Conservation (phyloP, 1,284 basidiomycete genomes). For the Exobasidium cylindrosporum region DNA sequence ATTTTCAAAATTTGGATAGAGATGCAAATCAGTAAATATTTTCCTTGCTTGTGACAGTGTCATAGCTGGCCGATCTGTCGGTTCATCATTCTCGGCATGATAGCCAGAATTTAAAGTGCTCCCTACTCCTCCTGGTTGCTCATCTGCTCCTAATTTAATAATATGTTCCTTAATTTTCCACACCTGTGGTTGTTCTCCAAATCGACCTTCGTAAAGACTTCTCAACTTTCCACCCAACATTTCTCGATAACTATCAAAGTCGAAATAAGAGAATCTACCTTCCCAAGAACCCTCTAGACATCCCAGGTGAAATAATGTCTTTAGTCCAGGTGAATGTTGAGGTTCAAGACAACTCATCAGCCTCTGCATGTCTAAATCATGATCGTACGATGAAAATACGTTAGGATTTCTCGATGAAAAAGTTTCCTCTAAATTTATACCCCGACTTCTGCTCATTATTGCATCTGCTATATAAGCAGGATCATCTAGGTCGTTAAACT, state of each 20-base stretch:
- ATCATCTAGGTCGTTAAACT: slow-evolving; percentile 24
- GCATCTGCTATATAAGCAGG: slow-evolving; percentile 15
- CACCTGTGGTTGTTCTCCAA: slow-evolving; percentile 62
- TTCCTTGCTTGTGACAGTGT: neutral
- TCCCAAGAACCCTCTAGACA: slow-evolving; percentile 61
- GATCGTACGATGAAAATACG: slow-evolving; percentile 31
- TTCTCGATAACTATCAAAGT: slow-evolving; percentile 61
- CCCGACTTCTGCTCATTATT: neutral
- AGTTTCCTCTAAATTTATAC: neutral
- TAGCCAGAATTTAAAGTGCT: slow-evolving; percentile 18
- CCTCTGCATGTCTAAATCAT: slow-evolving; percentile 40
- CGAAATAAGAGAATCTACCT: slow-evolving; percentile 62
- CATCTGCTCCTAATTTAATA: slow-evolving; percentile 41
- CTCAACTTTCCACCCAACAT: slow-evolving; percentile 59
- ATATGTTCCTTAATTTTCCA: slow-evolving; percentile 61
- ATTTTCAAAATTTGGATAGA: slow-evolving; percentile 10
- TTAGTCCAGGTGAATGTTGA: slow-evolving; percentile 54
- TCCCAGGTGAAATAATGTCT: slow-evolving; percentile 56
- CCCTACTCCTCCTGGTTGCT: slow-evolving; percentile 12
- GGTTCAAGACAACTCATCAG: slow-evolving; percentile 53
- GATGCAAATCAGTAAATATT: slow-evolving; percentile 3
- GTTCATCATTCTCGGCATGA: slow-evolving; percentile 7
- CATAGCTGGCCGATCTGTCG: neutral
- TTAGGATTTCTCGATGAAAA: slow-evolving; percentile 15
- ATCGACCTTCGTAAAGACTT: slow-evolving; percentile 59